Base-by-base conservation (phyloP, 306 rosid species). In the Psophocarpus tetragonolobus region DNA sequence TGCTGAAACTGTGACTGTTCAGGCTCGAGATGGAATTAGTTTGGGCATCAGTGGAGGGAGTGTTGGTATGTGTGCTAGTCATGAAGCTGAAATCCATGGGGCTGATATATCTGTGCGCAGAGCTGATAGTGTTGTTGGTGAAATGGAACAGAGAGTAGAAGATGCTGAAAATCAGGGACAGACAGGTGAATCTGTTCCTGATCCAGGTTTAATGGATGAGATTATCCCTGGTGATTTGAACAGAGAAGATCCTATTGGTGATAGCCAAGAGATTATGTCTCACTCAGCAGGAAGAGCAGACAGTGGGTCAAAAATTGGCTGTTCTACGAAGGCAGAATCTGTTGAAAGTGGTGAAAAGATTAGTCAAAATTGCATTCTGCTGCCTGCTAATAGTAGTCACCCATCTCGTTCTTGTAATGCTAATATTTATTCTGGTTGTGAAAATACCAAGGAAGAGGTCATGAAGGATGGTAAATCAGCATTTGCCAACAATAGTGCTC, bases 21-120 rank as follows among this genome's bases (percentile, higher is more conserved):
- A 87, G 45, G 98, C 91, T 54, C 91, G 94, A 75, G 99, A 93
- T 81, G 97, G 93, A 79, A 39, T 91, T 74, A 96, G 99, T 87
- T 87, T 92, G 51, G 99, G 99, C 76, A 82, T 96, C 68, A 96
- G 99, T 78, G 99, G 96, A 50, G 99, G 99, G 47, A 96, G 99
- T 86, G 97, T 90, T 63, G 99, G 99, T 71, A 96, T 96, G 94
- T 96, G 99, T 83, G 98, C 98, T 69, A 96, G 99, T 84, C 97
- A 96, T 80, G 99, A 93, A 85, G 99, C 98, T 84, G 99, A 96
- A 84, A 93, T 96, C 70, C 99, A 87, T 8, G 99, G 99, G 53
- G 92, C 96, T 61, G 98, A 92, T 82, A 83, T 86, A 81, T 91
- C 97, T 72, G 98, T 90, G 71, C 99, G 93, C 85, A 90, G 97